Percentiles rank a stretch among this genome's conserved stretches.
These are phyloP conservation scores for Pythium myriotylum DNA, from an alignment of 352 stramenopile genomes.

Conservation along the genomic window DNA sequence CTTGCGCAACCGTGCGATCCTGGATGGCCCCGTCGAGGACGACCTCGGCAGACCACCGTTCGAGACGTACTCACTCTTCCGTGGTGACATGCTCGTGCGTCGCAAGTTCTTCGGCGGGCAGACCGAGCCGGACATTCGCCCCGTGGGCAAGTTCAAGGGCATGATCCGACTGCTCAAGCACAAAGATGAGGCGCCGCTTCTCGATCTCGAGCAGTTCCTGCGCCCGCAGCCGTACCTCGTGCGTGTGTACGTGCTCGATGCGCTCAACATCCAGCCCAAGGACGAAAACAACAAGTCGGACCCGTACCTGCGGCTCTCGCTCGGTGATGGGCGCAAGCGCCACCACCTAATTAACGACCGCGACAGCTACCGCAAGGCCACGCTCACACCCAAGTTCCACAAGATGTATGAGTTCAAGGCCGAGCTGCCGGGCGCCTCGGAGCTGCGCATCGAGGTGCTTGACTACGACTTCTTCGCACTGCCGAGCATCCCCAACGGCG, in stretches of 20 bases:
- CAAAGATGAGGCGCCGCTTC: slow-evolving; percentile 66
- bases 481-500: slow-evolving; percentile 46
- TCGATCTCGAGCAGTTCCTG: slow-evolving; percentile 76
- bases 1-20: slow-evolving; percentile 55
- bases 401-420: slow-evolving; percentile 91
- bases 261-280: slow-evolving; percentile 77
- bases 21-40: slow-evolving; percentile 66
- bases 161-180: slow-evolving; percentile 82
- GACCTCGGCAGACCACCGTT: slow-evolving; percentile 73
- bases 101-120: slow-evolving; percentile 38
- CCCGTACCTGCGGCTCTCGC: slow-evolving; percentile 79
- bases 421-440: slow-evolving; percentile 77
- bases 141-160: slow-evolving; percentile 89
- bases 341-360: slow-evolving; percentile 81
- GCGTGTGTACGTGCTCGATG: slow-evolving; percentile 88
- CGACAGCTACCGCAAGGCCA: slow-evolving; percentile 75
- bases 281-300: slow-evolving; percentile 85
- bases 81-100: slow-evolving; percentile 45
- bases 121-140: slow-evolving; percentile 39
- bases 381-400: slow-evolving; percentile 87
- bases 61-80: slow-evolving; percentile 78
- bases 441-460: slow-evolving; percentile 66
- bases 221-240: slow-evolving; percentile 81
- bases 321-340: slow-evolving; percentile 74
- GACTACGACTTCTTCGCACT: slow-evolving; percentile 82